phyloP scores from a whole-genome alignment of 192 early-diverging fungal species.

The Chytriomyces sp. region DNA sequence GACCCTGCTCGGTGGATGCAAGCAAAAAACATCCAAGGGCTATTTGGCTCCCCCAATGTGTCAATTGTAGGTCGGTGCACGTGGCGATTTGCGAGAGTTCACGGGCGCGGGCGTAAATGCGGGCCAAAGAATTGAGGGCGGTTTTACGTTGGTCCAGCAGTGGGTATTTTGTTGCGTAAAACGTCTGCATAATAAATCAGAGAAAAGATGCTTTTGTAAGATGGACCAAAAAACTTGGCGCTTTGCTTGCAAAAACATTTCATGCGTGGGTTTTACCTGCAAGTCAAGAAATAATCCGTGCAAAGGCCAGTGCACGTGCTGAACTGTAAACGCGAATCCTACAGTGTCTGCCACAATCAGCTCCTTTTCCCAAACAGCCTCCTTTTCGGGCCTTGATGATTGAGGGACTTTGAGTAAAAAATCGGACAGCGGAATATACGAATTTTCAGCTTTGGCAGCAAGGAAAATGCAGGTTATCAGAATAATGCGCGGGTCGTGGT shows the following conservation, averaged over 20 bases:
- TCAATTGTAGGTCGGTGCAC: constrained; percentile 48
- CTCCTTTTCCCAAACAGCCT: constrained; percentile 47
- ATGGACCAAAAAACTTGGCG: background rate
- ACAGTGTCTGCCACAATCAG: constrained; percentile 46
- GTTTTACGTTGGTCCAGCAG: constrained; percentile 27
- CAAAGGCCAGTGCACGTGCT: constrained; percentile 53
- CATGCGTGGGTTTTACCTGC: constrained; percentile 39
- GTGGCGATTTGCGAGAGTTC: constrained; percentile 39
- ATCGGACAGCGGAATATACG: constrained; percentile 38
- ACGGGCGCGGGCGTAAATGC: constrained; percentile 37
- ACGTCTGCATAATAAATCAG: constrained; percentile 11
- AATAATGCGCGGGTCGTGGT: constrained; percentile 55
- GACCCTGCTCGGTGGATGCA: constrained; percentile 35
- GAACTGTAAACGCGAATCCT: constrained; percentile 52
- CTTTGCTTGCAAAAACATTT: too few relatives aligned
- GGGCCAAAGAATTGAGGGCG: constrained; percentile 27
- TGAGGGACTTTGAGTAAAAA: constrained; percentile 51
- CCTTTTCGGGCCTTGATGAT: constrained; percentile 33
- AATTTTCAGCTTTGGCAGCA: constrained; percentile 52
- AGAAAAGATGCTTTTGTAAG: background rate
- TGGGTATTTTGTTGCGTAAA: constrained; percentile 25
- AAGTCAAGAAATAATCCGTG: constrained; percentile 57
- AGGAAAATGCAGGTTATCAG: constrained; percentile 57
- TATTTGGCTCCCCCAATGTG: constrained; percentile 53
- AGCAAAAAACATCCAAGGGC: constrained; percentile 52